Evolutionary conservation across 1,284 basidiomycete genomes (phyloP).

Genomic region (Cryptococcus sp.): DNA sequence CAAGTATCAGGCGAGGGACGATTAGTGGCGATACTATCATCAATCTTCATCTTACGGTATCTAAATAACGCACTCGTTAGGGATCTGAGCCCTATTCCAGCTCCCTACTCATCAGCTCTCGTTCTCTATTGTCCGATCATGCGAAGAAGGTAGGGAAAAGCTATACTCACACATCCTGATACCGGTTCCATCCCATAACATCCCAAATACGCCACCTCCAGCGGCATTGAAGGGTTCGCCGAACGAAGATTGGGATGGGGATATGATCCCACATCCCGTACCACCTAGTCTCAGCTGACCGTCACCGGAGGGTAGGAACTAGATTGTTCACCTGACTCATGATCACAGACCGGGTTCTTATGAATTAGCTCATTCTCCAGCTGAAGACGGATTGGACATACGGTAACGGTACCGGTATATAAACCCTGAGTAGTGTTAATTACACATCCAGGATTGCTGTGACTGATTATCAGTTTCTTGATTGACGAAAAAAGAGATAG

Average conservation of each 20-base stretch:
- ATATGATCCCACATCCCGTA: slow-evolving; percentile 63
- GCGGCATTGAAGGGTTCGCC: slow-evolving; percentile 65
- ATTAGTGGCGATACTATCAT: slow-evolving; percentile 52
- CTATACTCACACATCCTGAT: slow-evolving; percentile 61
- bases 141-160: too few relatives aligned
- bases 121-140: background rate
- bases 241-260: slow-evolving; percentile 56
- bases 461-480: slow-evolving; percentile 16
- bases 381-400: slow-evolving; percentile 8
- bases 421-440: slow-evolving; percentile 23
- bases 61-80: slow-evolving; percentile 54
- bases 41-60: slow-evolving; percentile 4
- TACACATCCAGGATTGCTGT: slow-evolving; percentile 38
- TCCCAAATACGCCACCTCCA: slow-evolving; percentile 70
- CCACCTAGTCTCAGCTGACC: slow-evolving; percentile 51
- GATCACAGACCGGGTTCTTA: slow-evolving; percentile 35
- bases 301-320: too few relatives aligned
- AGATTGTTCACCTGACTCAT: slow-evolving; percentile 30
- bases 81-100: slow-evolving; percentile 64
- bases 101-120: slow-evolving; percentile 48
- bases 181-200: slow-evolving; percentile 62
- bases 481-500: too few relatives aligned
- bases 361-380: background rate
- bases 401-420: slow-evolving; percentile 27
- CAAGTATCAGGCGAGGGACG: slow-evolving; percentile 62